Evolutionary conservation across 441 rosid genomes (phyloP).

Genomic region (Omphalea diandra): DNA sequence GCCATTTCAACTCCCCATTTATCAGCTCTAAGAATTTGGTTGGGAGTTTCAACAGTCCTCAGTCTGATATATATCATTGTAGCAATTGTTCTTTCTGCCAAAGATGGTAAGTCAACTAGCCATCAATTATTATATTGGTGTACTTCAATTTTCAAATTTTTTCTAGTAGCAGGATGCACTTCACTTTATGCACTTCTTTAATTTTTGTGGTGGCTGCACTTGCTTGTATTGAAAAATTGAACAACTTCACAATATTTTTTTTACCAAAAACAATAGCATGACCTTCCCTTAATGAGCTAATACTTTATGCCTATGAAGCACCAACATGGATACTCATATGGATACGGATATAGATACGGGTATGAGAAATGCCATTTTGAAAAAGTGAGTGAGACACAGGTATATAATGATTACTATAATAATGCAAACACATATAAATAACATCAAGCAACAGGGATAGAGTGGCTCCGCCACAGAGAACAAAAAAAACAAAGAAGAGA

Average conservation of each 20-base stretch:
- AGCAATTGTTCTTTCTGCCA: slow-evolving; percentile 55
- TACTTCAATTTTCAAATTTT: neutral
- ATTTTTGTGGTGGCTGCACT: neutral
- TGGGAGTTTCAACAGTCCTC: slow-evolving; percentile 75
- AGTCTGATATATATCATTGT: slow-evolving; percentile 61
- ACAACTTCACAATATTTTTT: neutral
- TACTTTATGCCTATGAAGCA: neutral
- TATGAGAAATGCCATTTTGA: too few species aligned
- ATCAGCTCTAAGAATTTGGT: slow-evolving; percentile 83
- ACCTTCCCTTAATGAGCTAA: neutral
- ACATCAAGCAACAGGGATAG: too few species aligned
- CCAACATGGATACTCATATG: too few species aligned
- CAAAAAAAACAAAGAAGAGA: too few species aligned
- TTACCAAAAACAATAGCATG: neutral
- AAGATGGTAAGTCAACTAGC: slow-evolving; percentile 51
- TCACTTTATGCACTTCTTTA: neutral
- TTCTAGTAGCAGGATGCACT: neutral
- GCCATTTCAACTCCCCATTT: slow-evolving; percentile 85
- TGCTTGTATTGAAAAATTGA: neutral
- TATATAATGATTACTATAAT: too few species aligned
- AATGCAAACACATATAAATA: too few species aligned
- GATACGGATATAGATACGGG: too few species aligned
- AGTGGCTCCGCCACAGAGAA: too few species aligned
- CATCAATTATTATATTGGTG: neutral
- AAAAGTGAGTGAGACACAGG: too few species aligned